A percentile compares a stretch with the other conserved stretches of the same genome.
Conservation (phyloP, 768 basidiomycete genomes). For the Candolleomyces eurysporus region DNA sequence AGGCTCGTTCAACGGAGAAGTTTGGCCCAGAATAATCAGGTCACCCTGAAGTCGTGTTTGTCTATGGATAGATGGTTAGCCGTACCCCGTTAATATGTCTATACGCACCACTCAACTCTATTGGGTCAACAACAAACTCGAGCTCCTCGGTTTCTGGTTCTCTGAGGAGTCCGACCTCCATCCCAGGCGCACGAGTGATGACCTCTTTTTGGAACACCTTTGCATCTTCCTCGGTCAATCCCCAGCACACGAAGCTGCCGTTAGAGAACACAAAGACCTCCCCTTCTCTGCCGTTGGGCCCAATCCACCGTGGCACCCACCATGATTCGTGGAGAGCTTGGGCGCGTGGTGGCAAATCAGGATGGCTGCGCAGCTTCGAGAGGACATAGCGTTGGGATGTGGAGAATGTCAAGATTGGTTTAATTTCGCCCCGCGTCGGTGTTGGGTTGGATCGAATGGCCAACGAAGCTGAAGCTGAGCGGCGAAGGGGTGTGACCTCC, state of each 20-base stretch:
- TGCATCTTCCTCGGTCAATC: conserved; percentile 74
- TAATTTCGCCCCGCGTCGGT: conserved; percentile 78
- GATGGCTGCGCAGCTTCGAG: conserved; percentile 51
- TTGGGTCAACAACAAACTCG: conserved; percentile 90
- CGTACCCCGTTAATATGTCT: conserved; percentile 7
- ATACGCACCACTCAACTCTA: conserved; percentile 60
- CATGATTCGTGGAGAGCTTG: conserved; percentile 71
- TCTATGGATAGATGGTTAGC: conserved; percentile 37
- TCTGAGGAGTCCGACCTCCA: conserved; percentile 62
- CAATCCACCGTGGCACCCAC: conserved; percentile 73
- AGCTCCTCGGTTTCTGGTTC: conserved; percentile 86
- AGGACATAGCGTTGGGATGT: conserved; percentile 85
- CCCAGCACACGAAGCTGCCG: conserved; percentile 91
- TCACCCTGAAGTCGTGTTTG: conserved; percentile 88
- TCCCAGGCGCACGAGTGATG: conserved; percentile 47
- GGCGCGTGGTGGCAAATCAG: conserved; percentile 51
- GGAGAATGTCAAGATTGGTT: conserved; percentile 77
- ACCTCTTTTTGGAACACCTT: conserved; percentile 63
- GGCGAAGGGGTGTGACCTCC: conserved; percentile 73
- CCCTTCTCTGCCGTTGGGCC: conserved; percentile 53
- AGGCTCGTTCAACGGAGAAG: conserved; percentile 54
- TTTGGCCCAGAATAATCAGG: conserved; percentile 82
- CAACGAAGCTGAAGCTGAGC: conserved; percentile 81
- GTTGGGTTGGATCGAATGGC: conserved; percentile 86
- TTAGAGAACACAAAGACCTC: conserved; percentile 89